Percentiles rank a stretch among this genome's conserved stretches.
These are phyloP conservation scores for Dictyostelium brefeldianum DNA, from an alignment of 78 protist genomes.

Conservation along the genomic window DNA sequence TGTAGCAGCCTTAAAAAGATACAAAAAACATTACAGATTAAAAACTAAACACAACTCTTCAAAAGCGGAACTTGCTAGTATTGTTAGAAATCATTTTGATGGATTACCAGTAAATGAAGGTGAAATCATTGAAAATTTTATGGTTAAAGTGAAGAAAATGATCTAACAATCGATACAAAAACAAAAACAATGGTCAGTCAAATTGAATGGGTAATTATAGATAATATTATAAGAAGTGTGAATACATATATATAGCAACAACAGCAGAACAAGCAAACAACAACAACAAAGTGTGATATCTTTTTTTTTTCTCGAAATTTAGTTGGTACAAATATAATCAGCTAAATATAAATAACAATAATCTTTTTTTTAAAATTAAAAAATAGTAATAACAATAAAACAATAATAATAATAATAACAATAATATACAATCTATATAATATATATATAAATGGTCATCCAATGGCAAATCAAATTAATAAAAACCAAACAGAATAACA, in stretches of 20 bases:
- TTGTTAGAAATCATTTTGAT: constrained; percentile 64
- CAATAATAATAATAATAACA: too few species aligned
- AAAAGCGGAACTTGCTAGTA: constrained; percentile 63
- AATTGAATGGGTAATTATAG: too few species aligned
- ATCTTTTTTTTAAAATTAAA: too few species aligned
- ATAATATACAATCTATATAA: too few species aligned
- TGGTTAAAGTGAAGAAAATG: constrained; percentile 61
- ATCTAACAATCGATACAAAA: neutral
- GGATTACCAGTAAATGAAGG: constrained; percentile 64
- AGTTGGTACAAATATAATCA: neutral
- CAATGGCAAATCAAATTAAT: too few species aligned
- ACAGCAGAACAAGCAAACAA: too few species aligned
- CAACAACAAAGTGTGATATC: neutral
- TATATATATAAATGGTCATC: too few species aligned
- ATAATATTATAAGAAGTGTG: too few species aligned
- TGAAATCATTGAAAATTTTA: constrained; percentile 72
- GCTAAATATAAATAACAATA: neutral
- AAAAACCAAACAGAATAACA: neutral
- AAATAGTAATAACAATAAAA: too few species aligned
- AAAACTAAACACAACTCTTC: constrained; percentile 73
- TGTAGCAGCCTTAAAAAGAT: constrained; percentile 67
- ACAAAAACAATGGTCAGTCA: neutral
- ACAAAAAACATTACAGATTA: constrained; percentile 68
- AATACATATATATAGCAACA: too few species aligned
- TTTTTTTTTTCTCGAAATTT: neutral